These are phyloP conservation scores for Suhomyces tanzawaensis DNA, from an alignment of 805 yeast species.

Conservation along the genomic window DNA sequence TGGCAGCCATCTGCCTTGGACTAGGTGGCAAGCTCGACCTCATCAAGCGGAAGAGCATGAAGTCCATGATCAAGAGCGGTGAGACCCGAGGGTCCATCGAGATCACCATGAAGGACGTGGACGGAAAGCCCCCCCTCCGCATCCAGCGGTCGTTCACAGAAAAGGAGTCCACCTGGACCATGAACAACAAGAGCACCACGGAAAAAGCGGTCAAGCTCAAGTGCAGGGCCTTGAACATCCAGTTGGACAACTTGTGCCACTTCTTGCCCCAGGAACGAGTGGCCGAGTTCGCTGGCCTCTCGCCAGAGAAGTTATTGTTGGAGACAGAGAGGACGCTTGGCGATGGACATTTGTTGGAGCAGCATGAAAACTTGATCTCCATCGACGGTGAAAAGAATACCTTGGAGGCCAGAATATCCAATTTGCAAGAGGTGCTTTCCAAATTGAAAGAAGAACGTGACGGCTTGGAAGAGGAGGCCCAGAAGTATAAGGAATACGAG, in stretches of 20 bases:
- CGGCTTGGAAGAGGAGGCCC: constrained; percentile 44
- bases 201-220: constrained; percentile 47
- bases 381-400: constrained; percentile 43
- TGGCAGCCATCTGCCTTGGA: constrained; percentile 89
- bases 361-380: constrained; percentile 55
- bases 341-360: constrained; percentile 50
- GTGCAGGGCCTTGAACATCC: constrained; percentile 61
- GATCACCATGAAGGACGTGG: constrained; percentile 44
- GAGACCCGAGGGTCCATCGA: constrained; percentile 45
- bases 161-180: constrained; percentile 50
- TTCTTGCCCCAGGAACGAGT: constrained; percentile 95
- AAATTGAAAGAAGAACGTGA: constrained; percentile 36
- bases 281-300: constrained; percentile 81
- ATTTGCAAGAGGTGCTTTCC: constrained; percentile 27
- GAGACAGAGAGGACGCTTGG: constrained; percentile 85
- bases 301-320: constrained; percentile 67
- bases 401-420: constrained; percentile 24
- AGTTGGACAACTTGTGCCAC: constrained; percentile 88
- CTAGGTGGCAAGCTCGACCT: constrained; percentile 74
- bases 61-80: constrained; percentile 75
- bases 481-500: constrained; percentile 45
- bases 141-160: constrained; percentile 47
- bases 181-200: constrained; percentile 40
- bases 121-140: constrained; percentile 33
- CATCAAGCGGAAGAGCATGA: constrained; percentile 66